Evolutionary conservation across 140 eudicot species (phyloP).

Genomic region (Erigeron philadelphicus): DNA sequence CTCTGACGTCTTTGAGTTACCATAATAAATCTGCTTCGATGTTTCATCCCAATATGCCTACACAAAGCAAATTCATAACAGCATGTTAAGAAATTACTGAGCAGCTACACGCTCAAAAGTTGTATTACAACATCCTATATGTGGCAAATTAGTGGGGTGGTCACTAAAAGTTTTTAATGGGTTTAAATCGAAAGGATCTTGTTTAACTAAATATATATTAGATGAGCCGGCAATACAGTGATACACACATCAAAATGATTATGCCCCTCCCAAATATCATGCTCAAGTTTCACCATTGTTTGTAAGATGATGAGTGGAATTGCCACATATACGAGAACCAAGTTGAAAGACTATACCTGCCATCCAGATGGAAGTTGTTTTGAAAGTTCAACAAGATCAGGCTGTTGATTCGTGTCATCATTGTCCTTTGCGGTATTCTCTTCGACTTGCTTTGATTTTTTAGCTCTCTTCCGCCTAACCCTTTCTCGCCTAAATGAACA

Average conservation of each 20-base stretch:
- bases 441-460: constrained; percentile 38
- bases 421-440: constrained; percentile 28
- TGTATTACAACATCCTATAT: neutral
- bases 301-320: no score
- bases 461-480: constrained; percentile 77
- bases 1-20: constrained; percentile 61
- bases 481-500: constrained; percentile 73
- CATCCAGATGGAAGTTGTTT: constrained; percentile 75
- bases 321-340: neutral
- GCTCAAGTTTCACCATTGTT: no score
- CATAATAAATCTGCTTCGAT: constrained; percentile 80
- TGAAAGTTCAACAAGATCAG: constrained; percentile 54
- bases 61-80: neutral
- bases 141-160: no score
- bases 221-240: no score
- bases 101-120: neutral
- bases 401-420: constrained; percentile 38
- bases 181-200: no score
- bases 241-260: no score
- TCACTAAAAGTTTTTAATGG: no score
- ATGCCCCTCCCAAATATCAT: no score
- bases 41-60: constrained; percentile 95
- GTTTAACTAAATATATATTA: no score
- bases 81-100: neutral
- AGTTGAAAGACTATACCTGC: constrained; percentile 49